Evolutionary conservation across 306 rosid genomes (phyloP).

Genomic region (Prunus mira): DNA sequence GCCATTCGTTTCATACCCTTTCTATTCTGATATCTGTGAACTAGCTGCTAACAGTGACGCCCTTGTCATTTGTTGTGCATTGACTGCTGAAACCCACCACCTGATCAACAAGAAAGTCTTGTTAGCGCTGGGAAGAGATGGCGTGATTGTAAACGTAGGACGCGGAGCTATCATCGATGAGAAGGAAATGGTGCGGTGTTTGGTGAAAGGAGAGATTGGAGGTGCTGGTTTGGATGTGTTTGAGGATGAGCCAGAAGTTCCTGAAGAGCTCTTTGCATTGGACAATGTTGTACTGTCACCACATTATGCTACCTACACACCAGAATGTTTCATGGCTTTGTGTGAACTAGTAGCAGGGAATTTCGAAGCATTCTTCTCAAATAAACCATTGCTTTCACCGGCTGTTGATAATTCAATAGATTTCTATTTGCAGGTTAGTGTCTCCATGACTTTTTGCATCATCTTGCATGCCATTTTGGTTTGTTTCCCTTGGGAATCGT

Average conservation of each 20-base stretch:
- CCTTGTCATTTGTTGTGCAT: slow-evolving; percentile 43
- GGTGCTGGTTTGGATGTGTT: slow-evolving; percentile 42
- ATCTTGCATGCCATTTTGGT: not conserved
- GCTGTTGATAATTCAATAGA: not conserved
- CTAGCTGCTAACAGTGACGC: slow-evolving; percentile 38
- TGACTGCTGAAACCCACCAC: slow-evolving; percentile 43
- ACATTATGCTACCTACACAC: slow-evolving; percentile 1
- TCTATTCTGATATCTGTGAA: slow-evolving; percentile 32
- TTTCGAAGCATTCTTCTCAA: slow-evolving; percentile 35
- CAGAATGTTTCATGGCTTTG: slow-evolving; percentile 13
- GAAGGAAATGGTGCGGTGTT: slow-evolving; percentile 29
- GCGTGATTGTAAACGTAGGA: slow-evolving; percentile 44
- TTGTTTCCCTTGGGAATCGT: not conserved
- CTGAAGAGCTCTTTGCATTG: slow-evolving; percentile 29
- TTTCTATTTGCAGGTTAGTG: not conserved
- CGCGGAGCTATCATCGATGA: slow-evolving; percentile 46
- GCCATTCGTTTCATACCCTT: slow-evolving; percentile 27
- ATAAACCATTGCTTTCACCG: slow-evolving; percentile 22
- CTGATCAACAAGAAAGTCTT: slow-evolving; percentile 41
- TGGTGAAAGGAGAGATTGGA: slow-evolving; percentile 15
- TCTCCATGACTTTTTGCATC: not conserved
- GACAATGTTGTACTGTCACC: slow-evolving; percentile 46
- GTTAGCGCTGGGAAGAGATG: slow-evolving; percentile 42
- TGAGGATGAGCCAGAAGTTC: slow-evolving; percentile 30
- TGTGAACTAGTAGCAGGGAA: slow-evolving; percentile 11